phyloP scores from a whole-genome alignment of 208 protist species.

The Crithidia bombi region DNA sequence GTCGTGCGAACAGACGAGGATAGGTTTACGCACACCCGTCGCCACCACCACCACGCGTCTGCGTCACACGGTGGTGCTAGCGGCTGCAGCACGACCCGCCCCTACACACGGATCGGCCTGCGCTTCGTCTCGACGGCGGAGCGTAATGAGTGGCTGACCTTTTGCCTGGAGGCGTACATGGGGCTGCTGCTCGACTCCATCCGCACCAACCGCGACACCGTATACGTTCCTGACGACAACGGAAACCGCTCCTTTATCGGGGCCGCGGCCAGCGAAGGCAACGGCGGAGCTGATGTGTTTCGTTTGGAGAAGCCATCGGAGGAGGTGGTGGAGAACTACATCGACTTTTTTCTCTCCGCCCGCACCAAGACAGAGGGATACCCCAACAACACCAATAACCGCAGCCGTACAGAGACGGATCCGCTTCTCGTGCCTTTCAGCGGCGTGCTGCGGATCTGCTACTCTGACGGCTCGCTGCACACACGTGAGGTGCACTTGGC shows the following conservation, averaged over 20 bases:
- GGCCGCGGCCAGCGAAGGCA: not conserved
- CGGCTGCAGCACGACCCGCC: conserved; percentile 2
- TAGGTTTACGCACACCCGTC: conserved; percentile 1
- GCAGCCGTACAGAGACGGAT: conserved; percentile 1
- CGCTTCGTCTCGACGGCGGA: conserved; percentile 55
- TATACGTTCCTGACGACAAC: conserved; percentile 11
- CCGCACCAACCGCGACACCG: conserved; percentile 40
- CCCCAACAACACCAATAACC: not conserved
- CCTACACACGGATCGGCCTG: conserved; percentile 46
- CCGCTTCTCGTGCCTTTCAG: conserved; percentile 7
- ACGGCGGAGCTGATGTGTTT: not conserved
- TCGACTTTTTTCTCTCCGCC: conserved; percentile 67
- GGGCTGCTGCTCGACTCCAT: conserved; percentile 60
- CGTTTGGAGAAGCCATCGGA: conserved; percentile 24
- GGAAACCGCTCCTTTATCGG: not conserved
- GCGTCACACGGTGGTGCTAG: conserved; percentile 3
- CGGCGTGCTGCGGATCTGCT: conserved; percentile 21
- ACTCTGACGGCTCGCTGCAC: conserved; percentile 18
- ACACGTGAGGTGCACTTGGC: conserved; percentile 1
- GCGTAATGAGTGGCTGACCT: conserved; percentile 52
- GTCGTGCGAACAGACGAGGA: conserved; percentile 11
- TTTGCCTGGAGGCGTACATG: conserved; percentile 49
- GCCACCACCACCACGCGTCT: not conserved
- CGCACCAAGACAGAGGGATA: conserved; percentile 17
- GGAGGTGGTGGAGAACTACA: conserved; percentile 44